phyloP scores from a whole-genome alignment of 2,329 filamentous ascomycete species.

The Trichoderma sp. region DNA sequence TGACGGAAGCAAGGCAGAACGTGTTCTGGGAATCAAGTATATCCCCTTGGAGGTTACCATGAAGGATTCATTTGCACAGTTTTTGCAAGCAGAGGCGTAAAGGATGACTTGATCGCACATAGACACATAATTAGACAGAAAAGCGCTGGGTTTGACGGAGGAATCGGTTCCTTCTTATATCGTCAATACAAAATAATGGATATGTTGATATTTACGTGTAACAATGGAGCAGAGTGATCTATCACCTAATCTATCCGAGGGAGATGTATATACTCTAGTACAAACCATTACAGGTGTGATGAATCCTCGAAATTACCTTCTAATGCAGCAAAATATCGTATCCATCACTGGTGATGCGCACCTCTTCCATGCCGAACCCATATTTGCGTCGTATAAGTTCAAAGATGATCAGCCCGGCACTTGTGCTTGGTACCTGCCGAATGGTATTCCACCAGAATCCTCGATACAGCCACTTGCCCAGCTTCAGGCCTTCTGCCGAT shows the following conservation, averaged over 20 bases:
- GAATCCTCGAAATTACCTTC: background rate
- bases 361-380: slow-evolving; percentile 58
- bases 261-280: slow-evolving; percentile 13
- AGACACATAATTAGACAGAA: background rate
- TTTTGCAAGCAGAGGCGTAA: background rate
- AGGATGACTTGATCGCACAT: background rate
- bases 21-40: slow-evolving; percentile 58
- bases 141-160: background rate
- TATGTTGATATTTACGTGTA: background rate
- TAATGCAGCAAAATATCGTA: slow-evolving; percentile 64
- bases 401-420: slow-evolving; percentile 74
- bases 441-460: slow-evolving; percentile 72
- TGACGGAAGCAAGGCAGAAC: slow-evolving; percentile 38
- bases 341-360: slow-evolving; percentile 64
- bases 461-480: slow-evolving; percentile 64
- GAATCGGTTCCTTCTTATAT: background rate
- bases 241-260: background rate
- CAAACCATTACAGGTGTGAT: background rate
- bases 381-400: slow-evolving; percentile 74
- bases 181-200: background rate
- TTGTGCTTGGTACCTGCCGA: slow-evolving; percentile 72
- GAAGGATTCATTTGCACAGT: slow-evolving; percentile 17
- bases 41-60: slow-evolving; percentile 38
- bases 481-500: slow-evolving; percentile 50
- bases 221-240: background rate